These are phyloP conservation scores for Dactylellina haptotyla DNA, from an alignment of 2,329 filamentous ascomycete species.

Conservation along the genomic window DNA sequence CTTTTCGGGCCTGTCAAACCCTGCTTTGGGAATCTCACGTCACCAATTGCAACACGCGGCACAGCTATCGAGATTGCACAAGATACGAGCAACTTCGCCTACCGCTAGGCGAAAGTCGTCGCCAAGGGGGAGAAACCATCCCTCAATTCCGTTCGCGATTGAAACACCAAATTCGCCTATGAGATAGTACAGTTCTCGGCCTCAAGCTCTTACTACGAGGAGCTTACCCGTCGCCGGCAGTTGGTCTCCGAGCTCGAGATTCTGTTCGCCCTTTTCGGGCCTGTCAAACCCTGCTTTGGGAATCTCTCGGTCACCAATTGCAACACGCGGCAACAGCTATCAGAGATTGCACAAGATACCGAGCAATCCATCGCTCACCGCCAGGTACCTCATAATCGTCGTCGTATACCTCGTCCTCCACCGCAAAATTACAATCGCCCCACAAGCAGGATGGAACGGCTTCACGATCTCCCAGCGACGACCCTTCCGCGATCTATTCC, in stretches of 20 bases:
- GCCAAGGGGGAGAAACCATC: no score
- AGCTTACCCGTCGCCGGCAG: background rate
- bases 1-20: background rate
- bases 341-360: no score
- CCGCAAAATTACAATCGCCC: constrained; percentile 41
- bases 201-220: background rate
- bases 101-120: no score
- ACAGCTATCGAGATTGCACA: background rate
- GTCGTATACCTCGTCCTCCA: constrained; percentile 44
- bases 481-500: constrained; percentile 41
- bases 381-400: constrained; percentile 32
- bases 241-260: background rate
- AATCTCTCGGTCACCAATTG: background rate
- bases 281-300: background rate
- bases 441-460: constrained; percentile 32
- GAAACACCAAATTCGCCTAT: no score
- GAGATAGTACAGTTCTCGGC: no score
- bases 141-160: no score
- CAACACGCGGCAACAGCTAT: background rate
- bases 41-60: background rate
- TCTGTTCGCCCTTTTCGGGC: no score
- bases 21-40: background rate
- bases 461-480: constrained; percentile 49
- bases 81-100: no score
- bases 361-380: no score